Base-by-base conservation (phyloP, 2,329 filamentous ascomycete species). In the Fusarium sp. region DNA sequence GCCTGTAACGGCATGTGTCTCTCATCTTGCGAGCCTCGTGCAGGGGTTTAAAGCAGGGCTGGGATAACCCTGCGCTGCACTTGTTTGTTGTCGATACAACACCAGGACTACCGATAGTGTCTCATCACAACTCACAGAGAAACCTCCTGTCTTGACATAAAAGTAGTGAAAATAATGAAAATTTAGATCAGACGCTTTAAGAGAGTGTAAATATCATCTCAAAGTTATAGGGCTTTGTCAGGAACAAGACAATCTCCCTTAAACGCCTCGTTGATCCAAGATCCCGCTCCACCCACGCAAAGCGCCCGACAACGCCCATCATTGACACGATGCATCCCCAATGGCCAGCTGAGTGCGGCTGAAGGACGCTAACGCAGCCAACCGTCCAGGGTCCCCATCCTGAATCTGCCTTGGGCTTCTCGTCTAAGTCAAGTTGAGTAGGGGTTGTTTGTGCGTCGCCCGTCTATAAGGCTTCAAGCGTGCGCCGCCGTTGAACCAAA, bases 391-490 rank as follows among this genome's bases (percentile, higher is more conserved):
- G 48, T 49, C 49, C 17, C 30, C 28, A 23, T 38, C 26, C 12
- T 56, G 47, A 69, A 67, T 73, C 71, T 73, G 71, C 71, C 71
- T 73, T 73, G 71, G 56, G 65, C 56, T 51, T 61, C 26, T 61
- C n/a, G 20, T 36, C 34, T 23, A 34, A 36, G 36, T 36, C 34
- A 10, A 36, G 34, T 46, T 34, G 28, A 10, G 20, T 47, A 23
- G 40, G 40, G 50, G n/a, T n/a, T n/a, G 34, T n/a, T 17, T 36
- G 7, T 17, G 15, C 17, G 34, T 9, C n/a, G 17, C 34, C 34
- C 34, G 10, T 17, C 34, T 53, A 53, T 53, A 53, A 53, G 50
- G 50, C 28, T 47, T 28, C 39, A 53, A n/a, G n/a, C 38, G 8
- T 24, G 39, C 21, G 26, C 42, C 40, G 20, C 48, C 34, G 14